Evolutionary conservation across 345 rosid species (phyloP).

Genomic region (Pistacia atlantica): DNA sequence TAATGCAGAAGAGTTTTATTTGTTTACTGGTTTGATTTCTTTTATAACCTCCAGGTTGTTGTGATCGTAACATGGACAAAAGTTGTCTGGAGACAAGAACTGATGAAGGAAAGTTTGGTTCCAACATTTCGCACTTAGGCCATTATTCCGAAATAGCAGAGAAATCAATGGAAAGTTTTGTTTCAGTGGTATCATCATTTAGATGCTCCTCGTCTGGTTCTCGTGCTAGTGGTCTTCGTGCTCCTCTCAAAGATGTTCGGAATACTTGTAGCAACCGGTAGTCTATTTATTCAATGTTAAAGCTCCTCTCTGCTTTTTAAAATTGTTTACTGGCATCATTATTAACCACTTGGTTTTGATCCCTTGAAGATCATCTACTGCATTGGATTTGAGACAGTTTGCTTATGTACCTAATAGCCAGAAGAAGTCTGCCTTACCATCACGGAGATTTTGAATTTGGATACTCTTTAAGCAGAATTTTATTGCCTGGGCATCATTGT

Average conservation of each 20-base stretch:
- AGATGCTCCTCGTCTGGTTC: constrained; percentile 66
- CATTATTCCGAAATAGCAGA: constrained; percentile 77
- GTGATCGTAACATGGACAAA: constrained; percentile 36
- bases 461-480: constrained; percentile 19
- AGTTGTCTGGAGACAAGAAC: constrained; percentile 23
- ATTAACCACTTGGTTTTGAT: constrained; percentile 11
- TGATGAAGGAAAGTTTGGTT: constrained; percentile 63
- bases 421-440: constrained; percentile 29
- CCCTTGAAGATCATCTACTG: constrained; percentile 46
- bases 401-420: constrained; percentile 48
- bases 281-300: constrained; percentile 4
- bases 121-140: constrained; percentile 71
- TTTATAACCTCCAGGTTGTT: constrained; percentile 26
- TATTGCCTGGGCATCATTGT: background rate
- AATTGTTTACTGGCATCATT: background rate
- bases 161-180: constrained; percentile 78
- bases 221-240: constrained; percentile 93
- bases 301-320: background rate
- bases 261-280: constrained; percentile 57
- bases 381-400: constrained; percentile 60
- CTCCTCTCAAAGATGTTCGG: constrained; percentile 73
- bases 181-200: constrained; percentile 72
- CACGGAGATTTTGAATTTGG: constrained; percentile 39
- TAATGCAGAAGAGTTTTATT: background rate
- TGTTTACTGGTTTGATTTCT: background rate